Evolutionary conservation across 2,329 filamentous ascomycete genomes (phyloP).

Genomic region (Colletotrichum euphorbiae): DNA sequence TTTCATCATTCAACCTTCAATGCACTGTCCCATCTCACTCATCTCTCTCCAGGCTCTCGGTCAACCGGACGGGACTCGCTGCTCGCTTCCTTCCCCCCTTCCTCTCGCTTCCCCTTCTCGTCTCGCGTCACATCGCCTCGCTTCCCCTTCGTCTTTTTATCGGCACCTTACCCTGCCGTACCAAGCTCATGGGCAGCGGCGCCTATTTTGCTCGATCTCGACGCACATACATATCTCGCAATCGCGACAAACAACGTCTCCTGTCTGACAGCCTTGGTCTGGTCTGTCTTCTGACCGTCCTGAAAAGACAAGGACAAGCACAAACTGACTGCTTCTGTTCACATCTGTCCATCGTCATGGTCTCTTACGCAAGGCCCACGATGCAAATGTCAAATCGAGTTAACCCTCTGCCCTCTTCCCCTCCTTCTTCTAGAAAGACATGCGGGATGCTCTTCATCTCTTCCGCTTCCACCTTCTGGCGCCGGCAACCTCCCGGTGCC

Average conservation of each 20-base stretch:
- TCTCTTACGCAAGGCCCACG: conserved; percentile 11
- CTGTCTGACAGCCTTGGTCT: not conserved
- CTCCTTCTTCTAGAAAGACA: conserved; percentile 31
- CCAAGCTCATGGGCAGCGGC: conserved; percentile 1
- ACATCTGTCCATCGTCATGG: conserved; percentile 14
- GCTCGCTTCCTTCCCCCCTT: not conserved
- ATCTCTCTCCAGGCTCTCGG: not conserved
- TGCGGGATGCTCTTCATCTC: conserved; percentile 9
- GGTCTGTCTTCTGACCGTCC: not conserved
- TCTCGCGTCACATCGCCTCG: conserved; percentile 16
- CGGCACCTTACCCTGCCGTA: conserved; percentile 3
- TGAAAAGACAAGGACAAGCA: conserved; percentile 21
- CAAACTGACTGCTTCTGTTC: conserved; percentile 4
- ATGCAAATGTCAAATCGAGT: conserved; percentile 20
- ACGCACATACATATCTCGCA: not conserved
- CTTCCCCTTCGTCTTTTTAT: conserved; percentile 15
- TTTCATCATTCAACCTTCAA: not conserved
- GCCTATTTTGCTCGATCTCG: conserved; percentile 6
- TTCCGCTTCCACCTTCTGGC: conserved; percentile 22
- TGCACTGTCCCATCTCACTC: not conserved
- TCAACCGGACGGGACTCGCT: not conserved
- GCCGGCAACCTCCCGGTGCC: conserved; percentile 30
- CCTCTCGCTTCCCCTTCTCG: conserved; percentile 15
- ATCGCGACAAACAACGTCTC: not conserved
- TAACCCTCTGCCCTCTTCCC: conserved; percentile 2